A percentile compares a stretch with the other conserved stretches of the same genome.
phyloP scores from a whole-genome alignment of 2,329 filamentous ascomycete genomes.

The Pseudocercospora macadamiae region DNA sequence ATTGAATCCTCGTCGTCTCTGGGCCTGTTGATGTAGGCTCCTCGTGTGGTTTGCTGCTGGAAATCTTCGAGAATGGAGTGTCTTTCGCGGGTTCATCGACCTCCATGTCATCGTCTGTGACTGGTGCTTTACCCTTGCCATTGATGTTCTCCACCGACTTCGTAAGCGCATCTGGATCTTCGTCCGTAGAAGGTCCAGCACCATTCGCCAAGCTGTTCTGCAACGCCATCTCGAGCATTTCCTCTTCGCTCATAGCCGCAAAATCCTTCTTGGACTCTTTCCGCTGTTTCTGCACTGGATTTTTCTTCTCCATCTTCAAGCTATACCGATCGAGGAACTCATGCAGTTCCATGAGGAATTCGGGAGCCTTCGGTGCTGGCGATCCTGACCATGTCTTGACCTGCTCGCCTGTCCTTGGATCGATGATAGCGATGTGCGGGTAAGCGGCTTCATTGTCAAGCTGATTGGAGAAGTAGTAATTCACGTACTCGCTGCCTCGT shows the following conservation, averaged over 20 bases:
- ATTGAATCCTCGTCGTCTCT: constrained; percentile 82
- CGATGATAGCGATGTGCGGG: constrained; percentile 93
- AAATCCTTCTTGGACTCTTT: constrained; percentile 70
- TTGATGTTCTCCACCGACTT: constrained; percentile 53
- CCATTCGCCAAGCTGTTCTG: constrained; percentile 77
- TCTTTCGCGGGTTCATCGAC: constrained; percentile 23
- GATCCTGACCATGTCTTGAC: constrained; percentile 93
- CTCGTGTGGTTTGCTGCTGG: constrained; percentile 70
- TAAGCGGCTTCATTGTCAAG: constrained; percentile 87
- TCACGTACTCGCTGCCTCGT: constrained; percentile 76
- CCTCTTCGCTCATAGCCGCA: constrained; percentile 90
- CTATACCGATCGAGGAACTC: constrained; percentile 98
- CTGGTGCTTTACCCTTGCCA: constrained; percentile 59
- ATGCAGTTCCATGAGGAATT: constrained; percentile 88
- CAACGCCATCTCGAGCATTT: constrained; percentile 93
- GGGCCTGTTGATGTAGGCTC: constrained; percentile 73
- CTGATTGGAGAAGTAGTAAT: constrained; percentile 78
- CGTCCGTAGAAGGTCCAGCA: constrained; percentile 56
- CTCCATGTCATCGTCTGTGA: constrained; percentile 33
- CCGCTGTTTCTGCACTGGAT: constrained; percentile 82
- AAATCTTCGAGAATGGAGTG: constrained; percentile 69
- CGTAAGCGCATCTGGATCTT: constrained; percentile 87
- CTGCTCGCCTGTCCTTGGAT: constrained; percentile 93
- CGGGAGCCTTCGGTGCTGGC: constrained; percentile 72
- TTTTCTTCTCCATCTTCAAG: constrained; percentile 83